These are phyloP conservation scores for Apophysomyces elegans DNA, from an alignment of 371 early-diverging fungal genomes.

Conservation along the genomic window DNA sequence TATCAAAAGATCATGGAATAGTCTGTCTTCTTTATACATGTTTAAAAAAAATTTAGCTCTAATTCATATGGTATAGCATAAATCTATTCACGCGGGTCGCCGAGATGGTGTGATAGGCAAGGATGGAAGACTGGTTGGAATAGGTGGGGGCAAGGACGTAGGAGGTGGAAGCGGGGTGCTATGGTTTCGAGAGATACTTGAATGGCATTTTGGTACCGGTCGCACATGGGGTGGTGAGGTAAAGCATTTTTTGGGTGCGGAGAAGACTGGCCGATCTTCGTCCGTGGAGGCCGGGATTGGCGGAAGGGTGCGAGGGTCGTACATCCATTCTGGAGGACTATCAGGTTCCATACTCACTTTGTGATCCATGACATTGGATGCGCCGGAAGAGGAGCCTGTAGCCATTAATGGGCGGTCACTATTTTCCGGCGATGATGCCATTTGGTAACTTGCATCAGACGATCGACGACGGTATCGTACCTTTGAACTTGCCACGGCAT, in stretches of 20 bases:
- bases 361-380: constrained; percentile 11
- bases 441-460: constrained; percentile 36
- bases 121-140: constrained; percentile 31
- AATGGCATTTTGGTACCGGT: constrained; percentile 8
- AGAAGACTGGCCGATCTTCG: not conserved
- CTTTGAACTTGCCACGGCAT: not conserved
- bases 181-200: constrained; percentile 5
- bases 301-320: constrained; percentile 4
- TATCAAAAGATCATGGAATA: too few species aligned
- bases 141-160: constrained; percentile 31
- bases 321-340: constrained; percentile 8
- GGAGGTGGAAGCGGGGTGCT: constrained; percentile 35
- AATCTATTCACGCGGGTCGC: constrained; percentile 4
- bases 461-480: constrained; percentile 24
- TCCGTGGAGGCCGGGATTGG: constrained; percentile 5
- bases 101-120: constrained; percentile 15
- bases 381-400: constrained; percentile 31
- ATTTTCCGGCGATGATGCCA: constrained; percentile 41
- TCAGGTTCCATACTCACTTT: not conserved
- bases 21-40: too few species aligned
- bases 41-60: not conserved
- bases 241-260: not conserved
- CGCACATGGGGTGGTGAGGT: constrained; percentile 4
- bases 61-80: constrained; percentile 3
- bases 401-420: constrained; percentile 42